These are phyloP conservation scores for Schoenoplectus triqueter DNA, from an alignment of 202 grass and related monocot genomes.

Conservation along the genomic window DNA sequence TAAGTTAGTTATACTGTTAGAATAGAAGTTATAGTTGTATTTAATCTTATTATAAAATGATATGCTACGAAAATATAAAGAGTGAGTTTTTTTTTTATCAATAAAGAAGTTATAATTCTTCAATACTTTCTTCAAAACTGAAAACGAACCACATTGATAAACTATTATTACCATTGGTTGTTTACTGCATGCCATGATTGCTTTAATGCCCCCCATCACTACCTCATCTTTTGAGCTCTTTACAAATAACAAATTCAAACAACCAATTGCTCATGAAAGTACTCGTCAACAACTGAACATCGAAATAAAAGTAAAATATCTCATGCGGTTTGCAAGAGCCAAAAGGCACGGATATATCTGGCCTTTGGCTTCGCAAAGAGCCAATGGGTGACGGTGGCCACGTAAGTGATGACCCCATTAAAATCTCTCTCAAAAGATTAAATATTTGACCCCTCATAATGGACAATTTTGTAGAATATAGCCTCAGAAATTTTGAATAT, in stretches of 20 bases:
- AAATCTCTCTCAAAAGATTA: not conserved
- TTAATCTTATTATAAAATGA: too few relatives aligned
- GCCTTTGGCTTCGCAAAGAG: slow-evolving; percentile 13
- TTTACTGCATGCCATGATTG: not conserved
- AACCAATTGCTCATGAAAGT: not conserved
- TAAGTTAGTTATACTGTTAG: too few relatives aligned
- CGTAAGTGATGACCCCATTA: not conserved
- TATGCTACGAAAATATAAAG: too few relatives aligned
- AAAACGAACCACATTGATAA: not conserved
- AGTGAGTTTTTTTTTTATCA: too few relatives aligned
- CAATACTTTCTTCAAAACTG: not conserved
- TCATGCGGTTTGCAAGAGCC: slow-evolving; percentile 6
- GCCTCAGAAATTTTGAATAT: not conserved
- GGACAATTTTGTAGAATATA: not conserved
- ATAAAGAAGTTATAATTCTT: too few relatives aligned
- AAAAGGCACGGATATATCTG: not conserved
- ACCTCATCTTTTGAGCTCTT: slow-evolving; percentile 5
- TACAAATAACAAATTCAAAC: slow-evolving; percentile 20
- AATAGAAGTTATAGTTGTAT: too few relatives aligned
- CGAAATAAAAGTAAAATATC: not conserved
- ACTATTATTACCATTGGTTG: not conserved
- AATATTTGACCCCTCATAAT: not conserved
- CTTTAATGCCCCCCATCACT: not conserved
- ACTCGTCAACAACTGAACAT: slow-evolving; percentile 20
- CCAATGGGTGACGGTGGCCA: slow-evolving; percentile 6